Base-by-base conservation (phyloP, 768 basidiomycete genomes). In the Serendipita vermifera region DNA sequence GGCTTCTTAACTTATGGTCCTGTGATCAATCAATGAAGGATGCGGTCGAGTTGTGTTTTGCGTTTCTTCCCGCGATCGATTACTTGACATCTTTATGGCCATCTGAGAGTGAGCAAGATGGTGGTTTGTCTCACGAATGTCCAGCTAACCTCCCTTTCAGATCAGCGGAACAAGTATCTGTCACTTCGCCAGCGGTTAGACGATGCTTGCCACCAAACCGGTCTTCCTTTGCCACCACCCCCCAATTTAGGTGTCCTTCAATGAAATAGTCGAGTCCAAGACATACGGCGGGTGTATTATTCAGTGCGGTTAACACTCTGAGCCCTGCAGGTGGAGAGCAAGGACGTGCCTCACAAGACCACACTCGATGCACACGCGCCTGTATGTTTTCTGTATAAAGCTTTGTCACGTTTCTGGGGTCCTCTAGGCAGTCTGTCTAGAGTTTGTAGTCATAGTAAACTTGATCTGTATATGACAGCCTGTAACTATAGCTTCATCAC, bases 31-130 rank as follows among this genome's bases (percentile, higher is more conserved):
- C 73, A 3, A 70, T 86, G 24, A 65, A 71, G 54, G 73, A 76
- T 31, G 82, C 83, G 6, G 66, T 88, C 29, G 75, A 82, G 24
- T 71, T 87, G 9, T 87, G 77, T 4, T 84, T 84, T 64, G 71
- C 74, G 0, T 77, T 87, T 57, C 69, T 86, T 26, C 63, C 74
- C 7, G 76, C 81, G 2, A 70, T 85, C 33, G 85, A 87, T 55
- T 76, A 78, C 14, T 72, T 86, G 65, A 83, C 82, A 60, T 73
- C 72, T 22, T 70, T 87, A 29, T 88, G 86, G 85, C 83, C 82
- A 0, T 84, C 81, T 64, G 63, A 70, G 55, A 78, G 82, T 83
- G 62, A 62, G 70, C 65, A 29, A 26, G 39, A 26, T 26, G 9
- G 17, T n/a, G 17, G 17, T 26, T 41, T 41, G 7, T 6, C 26